Conservation (phyloP, 1,284 basidiomycete species). For the Abortiporus biennis region DNA sequence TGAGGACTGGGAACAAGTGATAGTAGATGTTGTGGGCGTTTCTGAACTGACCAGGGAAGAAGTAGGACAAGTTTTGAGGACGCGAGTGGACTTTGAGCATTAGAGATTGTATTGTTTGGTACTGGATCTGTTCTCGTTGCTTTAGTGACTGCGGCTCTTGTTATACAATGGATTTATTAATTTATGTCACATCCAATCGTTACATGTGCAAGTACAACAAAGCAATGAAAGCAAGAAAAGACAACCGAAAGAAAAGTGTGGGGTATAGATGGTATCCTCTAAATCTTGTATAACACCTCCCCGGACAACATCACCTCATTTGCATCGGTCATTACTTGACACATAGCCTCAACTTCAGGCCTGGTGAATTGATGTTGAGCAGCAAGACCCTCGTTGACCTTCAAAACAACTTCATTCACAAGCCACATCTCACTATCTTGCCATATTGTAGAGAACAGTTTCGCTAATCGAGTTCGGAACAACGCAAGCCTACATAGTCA, state of each 20-base stretch:
- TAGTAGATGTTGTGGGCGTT: conserved; percentile 39
- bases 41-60: conserved; percentile 49
- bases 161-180: too few relatives aligned
- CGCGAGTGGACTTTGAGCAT: conserved; percentile 34
- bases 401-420: conserved; percentile 65
- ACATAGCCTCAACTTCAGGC: conserved; percentile 73
- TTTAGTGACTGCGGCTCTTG: too few relatives aligned
- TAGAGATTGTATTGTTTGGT: conserved; percentile 6
- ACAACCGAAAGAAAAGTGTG: too few relatives aligned
- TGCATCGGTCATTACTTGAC: conserved; percentile 73
- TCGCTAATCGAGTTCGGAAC: conserved; percentile 73
- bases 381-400: conserved; percentile 75
- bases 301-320: conserved; percentile 89
- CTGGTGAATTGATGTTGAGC: conserved; percentile 72
- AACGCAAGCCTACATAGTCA: conserved; percentile 50
- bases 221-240: too few relatives aligned
- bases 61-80: conserved; percentile 41
- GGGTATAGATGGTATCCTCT: too few relatives aligned
- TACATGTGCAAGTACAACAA: too few relatives aligned
- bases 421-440: conserved; percentile 75
- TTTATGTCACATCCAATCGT: too few relatives aligned
- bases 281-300: conserved; percentile 73
- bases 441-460: conserved; percentile 61
- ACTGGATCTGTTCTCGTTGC: neutral
- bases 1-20: conserved; percentile 29